Evolutionary conservation across 2,329 filamentous ascomycete genomes (phyloP), one percentile per base, ranked within the genome.

Genomic region (Diaporthe aspalathi): DNA sequence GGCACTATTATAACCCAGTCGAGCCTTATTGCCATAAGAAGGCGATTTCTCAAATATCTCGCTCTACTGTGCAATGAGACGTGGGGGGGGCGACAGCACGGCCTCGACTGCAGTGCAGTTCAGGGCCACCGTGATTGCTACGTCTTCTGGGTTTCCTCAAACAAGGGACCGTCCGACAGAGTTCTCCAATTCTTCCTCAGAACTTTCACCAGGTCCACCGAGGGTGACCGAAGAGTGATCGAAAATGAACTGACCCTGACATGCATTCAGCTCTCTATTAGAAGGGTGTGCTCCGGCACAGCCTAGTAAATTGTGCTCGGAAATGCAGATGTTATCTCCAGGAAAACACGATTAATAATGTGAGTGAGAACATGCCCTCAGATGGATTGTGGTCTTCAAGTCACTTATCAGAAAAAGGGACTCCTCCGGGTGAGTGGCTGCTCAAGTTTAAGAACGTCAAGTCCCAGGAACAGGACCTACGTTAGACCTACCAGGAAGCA

Each of bases 21-120:
- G 40, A 72, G 65, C 29, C 29, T 20, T 9, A 52, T 71, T 70
- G 68, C 68, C 16, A 49, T 70, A 70, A 72, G 74, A 29, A 73
- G 74, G 4, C 74, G 79, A 2, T 82, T 86, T 32, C 76, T 84
- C 0, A 76, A 79, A 5, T 81, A 81, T 35, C 74, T 87, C 1
- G 79, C 83, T 11, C 85, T 82, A 73, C 73, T 87, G 8, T 86
- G 84, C 72, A 85, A 87, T 68, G 81, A 81, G 60, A 85, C n/a
- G n/a, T n/a, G n/a, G n/a, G 72, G 85, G 85, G 0, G 86, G 85
- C 2, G 73, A 77, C 2, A 81, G 81, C 0, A 83, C 81, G n/a
- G 83, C 85, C 0, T 80, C 86, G 0, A 81, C 87, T 32, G 84
- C 79, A 0, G 74, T 86, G n/a, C n/a, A n/a, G n/a, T n/a, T 1